Evolutionary conservation across 1,139 yeast genomes (phyloP).

Genomic region (Hyphopichia wangnamkhiaoensis): DNA sequence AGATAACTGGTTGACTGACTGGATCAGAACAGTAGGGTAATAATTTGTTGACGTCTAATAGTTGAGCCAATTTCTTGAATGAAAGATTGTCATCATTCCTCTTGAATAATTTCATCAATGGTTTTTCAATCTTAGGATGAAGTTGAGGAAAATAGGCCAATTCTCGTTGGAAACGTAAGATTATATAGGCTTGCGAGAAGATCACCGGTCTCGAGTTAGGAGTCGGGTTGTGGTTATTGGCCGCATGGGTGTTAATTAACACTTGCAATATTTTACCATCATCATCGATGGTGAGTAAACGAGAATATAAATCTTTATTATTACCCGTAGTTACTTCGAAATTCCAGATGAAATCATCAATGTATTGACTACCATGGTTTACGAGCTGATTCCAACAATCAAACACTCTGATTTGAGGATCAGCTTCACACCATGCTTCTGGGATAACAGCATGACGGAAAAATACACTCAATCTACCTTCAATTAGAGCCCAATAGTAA

Average conservation of each 20-base stretch:
- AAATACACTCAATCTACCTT: neutral
- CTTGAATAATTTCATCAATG: neutral
- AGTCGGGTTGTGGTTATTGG: neutral
- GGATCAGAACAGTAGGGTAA: neutral
- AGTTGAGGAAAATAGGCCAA: neutral
- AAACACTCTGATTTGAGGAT: neutral
- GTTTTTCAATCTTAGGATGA: constrained; percentile 1
- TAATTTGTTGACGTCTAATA: neutral
- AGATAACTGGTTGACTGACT: neutral
- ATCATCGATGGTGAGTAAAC: neutral
- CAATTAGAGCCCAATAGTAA: constrained; percentile 1
- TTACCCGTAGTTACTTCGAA: neutral
- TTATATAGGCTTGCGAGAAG: neutral
- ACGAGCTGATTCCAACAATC: neutral
- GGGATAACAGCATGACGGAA: neutral
- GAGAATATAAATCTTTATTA: neutral
- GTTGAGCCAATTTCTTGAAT: constrained; percentile 1
- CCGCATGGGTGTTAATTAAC: neutral
- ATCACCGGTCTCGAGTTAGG: neutral
- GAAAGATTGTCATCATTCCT: neutral
- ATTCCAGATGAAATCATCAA: constrained; percentile 1
- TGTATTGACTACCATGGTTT: neutral
- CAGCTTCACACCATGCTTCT: neutral
- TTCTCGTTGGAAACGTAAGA: neutral
- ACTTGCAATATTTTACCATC: neutral